Evolutionary conservation across 2,329 filamentous ascomycete genomes (phyloP).

Genomic region (Cladorrhinum sp.): DNA sequence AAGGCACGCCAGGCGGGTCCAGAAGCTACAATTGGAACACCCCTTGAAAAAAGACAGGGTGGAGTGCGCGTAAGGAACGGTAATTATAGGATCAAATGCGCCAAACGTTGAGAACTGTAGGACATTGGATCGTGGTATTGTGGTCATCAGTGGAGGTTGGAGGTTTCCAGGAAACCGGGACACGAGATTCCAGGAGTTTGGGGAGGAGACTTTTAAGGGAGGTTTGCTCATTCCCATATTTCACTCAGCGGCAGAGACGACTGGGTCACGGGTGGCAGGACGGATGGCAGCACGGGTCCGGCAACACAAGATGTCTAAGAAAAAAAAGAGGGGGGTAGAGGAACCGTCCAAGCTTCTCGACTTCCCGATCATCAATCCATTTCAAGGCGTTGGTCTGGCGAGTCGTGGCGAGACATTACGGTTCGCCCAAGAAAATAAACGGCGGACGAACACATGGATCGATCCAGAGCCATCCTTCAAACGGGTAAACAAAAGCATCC

Average conservation of each 20-base stretch:
- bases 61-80: background rate
- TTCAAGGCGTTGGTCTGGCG: background rate
- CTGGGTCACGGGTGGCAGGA: background rate
- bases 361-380: background rate
- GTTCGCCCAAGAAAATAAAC: background rate
- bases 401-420: background rate
- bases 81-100: background rate
- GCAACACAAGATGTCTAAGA: background rate
- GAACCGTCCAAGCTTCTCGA: background rate
- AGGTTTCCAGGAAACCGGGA: background rate
- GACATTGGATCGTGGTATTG: background rate
- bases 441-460: background rate
- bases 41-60: background rate
- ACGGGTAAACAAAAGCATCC: background rate
- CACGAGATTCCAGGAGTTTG: constrained; percentile 12
- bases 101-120: background rate
- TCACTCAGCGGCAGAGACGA: constrained; percentile 6
- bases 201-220: background rate
- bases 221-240: constrained; percentile 4
- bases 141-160: background rate
- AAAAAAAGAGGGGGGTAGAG: background rate
- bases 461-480: background rate
- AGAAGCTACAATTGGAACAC: background rate
- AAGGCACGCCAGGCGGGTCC: background rate
- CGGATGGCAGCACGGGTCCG: background rate